phyloP scores from a whole-genome alignment of 352 stramenopile genomes.

The Pythium scleroteichum region DNA sequence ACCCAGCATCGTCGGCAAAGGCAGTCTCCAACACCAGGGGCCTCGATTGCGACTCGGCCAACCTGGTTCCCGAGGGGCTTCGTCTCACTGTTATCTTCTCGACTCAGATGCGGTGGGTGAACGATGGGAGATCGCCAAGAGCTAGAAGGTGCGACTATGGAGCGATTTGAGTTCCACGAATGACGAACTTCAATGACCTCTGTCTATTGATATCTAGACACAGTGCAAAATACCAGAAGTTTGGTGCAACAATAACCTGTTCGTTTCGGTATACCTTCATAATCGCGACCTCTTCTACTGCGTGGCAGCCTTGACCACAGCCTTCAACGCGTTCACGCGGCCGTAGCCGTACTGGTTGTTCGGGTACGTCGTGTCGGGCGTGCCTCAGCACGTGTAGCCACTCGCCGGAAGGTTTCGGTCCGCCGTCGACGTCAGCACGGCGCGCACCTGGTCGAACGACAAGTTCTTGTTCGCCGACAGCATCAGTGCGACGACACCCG shows the following conservation, averaged over 20 bases:
- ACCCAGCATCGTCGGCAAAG: too few relatives aligned
- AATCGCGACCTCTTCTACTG: too few relatives aligned
- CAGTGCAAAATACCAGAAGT: too few relatives aligned
- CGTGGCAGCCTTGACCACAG: not conserved
- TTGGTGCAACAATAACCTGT: too few relatives aligned
- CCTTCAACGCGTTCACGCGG: slow-evolving; percentile 24
- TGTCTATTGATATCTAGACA: too few relatives aligned
- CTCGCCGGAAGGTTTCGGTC: not conserved
- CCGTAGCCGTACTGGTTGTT: slow-evolving; percentile 36
- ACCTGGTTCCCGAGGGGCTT: not conserved
- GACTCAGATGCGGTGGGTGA: not conserved
- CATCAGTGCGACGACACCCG: slow-evolving; percentile 28
- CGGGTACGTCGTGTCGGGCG: slow-evolving; percentile 19
- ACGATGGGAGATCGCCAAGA: not conserved
- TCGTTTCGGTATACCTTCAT: too few relatives aligned
- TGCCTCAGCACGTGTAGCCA: slow-evolving; percentile 19
- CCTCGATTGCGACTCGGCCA: not conserved
- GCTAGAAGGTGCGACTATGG: not conserved
- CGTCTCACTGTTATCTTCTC: not conserved
- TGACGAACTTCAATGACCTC: not conserved
- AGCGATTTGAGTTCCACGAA: not conserved
- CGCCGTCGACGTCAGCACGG: not conserved
- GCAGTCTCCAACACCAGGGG: too few relatives aligned
- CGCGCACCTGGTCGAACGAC: slow-evolving; percentile 8
- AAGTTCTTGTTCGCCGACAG: slow-evolving; percentile 5